phyloP scores from a whole-genome alignment of 306 rosid species.

The Vicia villosa region DNA sequence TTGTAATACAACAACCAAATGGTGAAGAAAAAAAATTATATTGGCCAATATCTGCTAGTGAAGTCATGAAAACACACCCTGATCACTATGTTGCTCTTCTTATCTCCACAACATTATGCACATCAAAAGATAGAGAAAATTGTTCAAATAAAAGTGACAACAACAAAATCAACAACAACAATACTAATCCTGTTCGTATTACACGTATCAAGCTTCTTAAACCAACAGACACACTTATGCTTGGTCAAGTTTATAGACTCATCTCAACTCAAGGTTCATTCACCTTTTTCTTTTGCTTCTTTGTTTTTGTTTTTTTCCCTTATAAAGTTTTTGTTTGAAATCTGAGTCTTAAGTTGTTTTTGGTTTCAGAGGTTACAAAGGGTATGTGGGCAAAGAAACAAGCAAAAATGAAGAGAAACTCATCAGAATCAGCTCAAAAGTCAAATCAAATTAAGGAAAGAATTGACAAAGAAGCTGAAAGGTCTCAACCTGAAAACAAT shows the following conservation, averaged over 20 bases:
- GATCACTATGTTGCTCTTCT: slow-evolving; percentile 97
- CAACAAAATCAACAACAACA: slow-evolving; percentile 10
- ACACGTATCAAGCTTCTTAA: slow-evolving; percentile 94
- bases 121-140: slow-evolving; percentile 45
- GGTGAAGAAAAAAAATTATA: slow-evolving; percentile 80
- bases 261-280: slow-evolving; percentile 81
- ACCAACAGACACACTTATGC: slow-evolving; percentile 85
- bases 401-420: slow-evolving; percentile 68
- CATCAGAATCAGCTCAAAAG: slow-evolving; percentile 52
- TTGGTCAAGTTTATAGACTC: slow-evolving; percentile 95
- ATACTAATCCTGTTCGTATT: slow-evolving; percentile 59
- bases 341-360: slow-evolving; percentile 24
- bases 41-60: slow-evolving; percentile 79
- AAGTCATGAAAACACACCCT: slow-evolving; percentile 84
- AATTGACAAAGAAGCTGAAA: slow-evolving; percentile 42
- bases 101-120: slow-evolving; percentile 81
- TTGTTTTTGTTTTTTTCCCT: background rate
- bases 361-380: slow-evolving; percentile 75
- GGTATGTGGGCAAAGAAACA: slow-evolving; percentile 86
- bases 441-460: slow-evolving; percentile 51
- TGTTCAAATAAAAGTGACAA: slow-evolving; percentile 14
- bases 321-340: slow-evolving; percentile 12
- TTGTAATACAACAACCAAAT: slow-evolving; percentile 83
- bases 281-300: slow-evolving; percentile 5
- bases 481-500: slow-evolving; percentile 52